A percentile compares a stretch with the other conserved stretches of the same genome.
Evolutionary conservation across 1,284 basidiomycete genomes (phyloP).

Genomic region (Ganoderma leucocontextum): DNA sequence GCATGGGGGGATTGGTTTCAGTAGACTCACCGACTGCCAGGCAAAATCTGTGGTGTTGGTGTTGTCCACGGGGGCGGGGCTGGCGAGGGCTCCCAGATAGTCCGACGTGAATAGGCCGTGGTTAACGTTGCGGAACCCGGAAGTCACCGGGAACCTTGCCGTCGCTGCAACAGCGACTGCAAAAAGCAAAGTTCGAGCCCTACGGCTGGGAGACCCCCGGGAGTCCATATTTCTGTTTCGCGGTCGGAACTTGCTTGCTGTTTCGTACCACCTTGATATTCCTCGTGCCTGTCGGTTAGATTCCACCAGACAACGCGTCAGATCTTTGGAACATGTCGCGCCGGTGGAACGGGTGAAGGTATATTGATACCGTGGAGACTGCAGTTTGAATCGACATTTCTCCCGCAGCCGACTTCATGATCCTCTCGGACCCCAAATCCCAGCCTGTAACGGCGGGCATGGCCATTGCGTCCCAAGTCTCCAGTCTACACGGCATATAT

Average conservation of each 20-base stretch:
- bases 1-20: background rate
- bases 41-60: background rate
- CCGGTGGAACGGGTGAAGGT: background rate
- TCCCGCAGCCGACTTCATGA: too few species aligned
- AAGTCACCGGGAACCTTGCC: background rate
- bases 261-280: background rate
- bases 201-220: background rate
- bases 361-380: background rate
- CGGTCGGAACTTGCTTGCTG: background rate
- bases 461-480: too few species aligned
- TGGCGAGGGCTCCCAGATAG: background rate
- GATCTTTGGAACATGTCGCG: background rate
- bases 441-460: too few species aligned
- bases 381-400: background rate
- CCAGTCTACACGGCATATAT: too few species aligned
- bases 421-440: too few species aligned
- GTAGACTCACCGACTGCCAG: background rate
- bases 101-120: background rate
- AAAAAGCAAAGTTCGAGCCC: background rate
- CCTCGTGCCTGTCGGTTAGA: background rate
- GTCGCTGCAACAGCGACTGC: background rate
- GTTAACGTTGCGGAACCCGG: background rate
- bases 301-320: background rate
- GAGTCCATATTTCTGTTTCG: background rate
- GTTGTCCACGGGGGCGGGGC: background rate